Percentiles rank a stretch among this genome's conserved stretches.
These are phyloP conservation scores for Cytospora chrysosperma DNA, from an alignment of 2,329 filamentous ascomycete genomes.

Conservation along the genomic window DNA sequence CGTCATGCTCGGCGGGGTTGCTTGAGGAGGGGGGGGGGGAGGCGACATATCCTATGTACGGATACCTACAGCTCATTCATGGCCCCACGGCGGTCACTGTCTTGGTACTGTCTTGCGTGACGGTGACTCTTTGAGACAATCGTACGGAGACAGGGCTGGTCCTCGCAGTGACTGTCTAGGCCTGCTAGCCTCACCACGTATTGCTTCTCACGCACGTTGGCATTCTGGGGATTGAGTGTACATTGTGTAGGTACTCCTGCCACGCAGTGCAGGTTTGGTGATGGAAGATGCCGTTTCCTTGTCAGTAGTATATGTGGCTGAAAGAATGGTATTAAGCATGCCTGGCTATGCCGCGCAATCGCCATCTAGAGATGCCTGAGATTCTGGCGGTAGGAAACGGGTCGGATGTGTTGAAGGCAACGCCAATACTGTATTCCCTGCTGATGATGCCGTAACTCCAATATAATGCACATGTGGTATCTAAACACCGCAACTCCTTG, in stretches of 20 bases:
- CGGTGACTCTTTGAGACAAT: neutral
- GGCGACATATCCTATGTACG: neutral
- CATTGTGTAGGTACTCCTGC: neutral
- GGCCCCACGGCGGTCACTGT: neutral
- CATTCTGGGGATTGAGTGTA: no score
- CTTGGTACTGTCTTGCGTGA: neutral
- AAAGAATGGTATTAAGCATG: neutral
- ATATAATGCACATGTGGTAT: slow-evolving; percentile 16
- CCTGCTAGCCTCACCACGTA: no score
- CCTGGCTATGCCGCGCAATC: neutral
- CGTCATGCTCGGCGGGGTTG: no score
- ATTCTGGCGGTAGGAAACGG: neutral
- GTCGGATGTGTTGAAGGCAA: neutral
- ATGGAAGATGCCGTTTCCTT: neutral
- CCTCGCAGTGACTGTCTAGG: neutral
- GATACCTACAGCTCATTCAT: neutral
- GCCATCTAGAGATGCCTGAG: neutral
- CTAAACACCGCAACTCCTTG: slow-evolving; percentile 11
- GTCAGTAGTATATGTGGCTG: neutral
- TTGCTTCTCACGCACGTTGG: no score
- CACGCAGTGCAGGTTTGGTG: neutral
- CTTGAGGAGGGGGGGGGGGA: neutral
- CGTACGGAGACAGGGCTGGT: neutral
- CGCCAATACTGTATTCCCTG: neutral
- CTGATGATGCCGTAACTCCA: slow-evolving; percentile 18